phyloP scores from a whole-genome alignment of 768 basidiomycete species.

The Hydnomerulius pinastri region DNA sequence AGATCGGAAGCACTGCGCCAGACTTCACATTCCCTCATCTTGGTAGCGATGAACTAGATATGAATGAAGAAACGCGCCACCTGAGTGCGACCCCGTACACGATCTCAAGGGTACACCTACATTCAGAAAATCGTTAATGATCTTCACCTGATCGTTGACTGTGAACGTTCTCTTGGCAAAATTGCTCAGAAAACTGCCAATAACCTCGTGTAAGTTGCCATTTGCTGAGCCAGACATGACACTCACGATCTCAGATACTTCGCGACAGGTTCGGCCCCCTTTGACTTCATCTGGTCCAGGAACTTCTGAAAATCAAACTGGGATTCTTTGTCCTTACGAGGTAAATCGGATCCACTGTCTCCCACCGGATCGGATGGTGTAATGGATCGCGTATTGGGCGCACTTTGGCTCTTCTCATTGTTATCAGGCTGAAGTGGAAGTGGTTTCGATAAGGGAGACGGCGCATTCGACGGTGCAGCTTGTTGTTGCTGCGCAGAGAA shows the following conservation, averaged over 20 bases:
- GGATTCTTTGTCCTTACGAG: slow-evolving; percentile 39
- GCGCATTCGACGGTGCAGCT: slow-evolving; percentile 5
- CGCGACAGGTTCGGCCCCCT: slow-evolving; percentile 87
- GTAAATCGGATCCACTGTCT: slow-evolving; percentile 32
- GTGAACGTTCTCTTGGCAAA: slow-evolving; percentile 92
- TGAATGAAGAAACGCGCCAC: not conserved
- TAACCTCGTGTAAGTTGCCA: not conserved
- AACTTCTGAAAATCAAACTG: slow-evolving; percentile 94
- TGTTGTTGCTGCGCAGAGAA: slow-evolving; percentile 52
- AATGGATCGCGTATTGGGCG: slow-evolving; percentile 23
- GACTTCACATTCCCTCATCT: slow-evolving; percentile 83
- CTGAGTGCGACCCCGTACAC: not conserved
- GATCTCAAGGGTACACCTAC: slow-evolving; percentile 40
- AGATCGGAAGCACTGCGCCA: slow-evolving; percentile 78
- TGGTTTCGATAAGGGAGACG: slow-evolving; percentile 7
- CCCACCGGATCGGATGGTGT: slow-evolving; percentile 22
- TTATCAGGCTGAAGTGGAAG: slow-evolving; percentile 8
- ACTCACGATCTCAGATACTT: slow-evolving; percentile 94
- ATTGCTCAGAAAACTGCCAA: slow-evolving; percentile 82
- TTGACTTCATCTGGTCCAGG: slow-evolving; percentile 90
- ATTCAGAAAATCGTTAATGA: slow-evolving; percentile 90
- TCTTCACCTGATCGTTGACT: slow-evolving; percentile 90
- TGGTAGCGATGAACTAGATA: slow-evolving; percentile 80
- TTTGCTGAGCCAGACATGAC: not conserved
- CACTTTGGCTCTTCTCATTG: slow-evolving; percentile 1